Conservation (phyloP, 1,139 yeast species). For the Protomyces inouyei region DNA sequence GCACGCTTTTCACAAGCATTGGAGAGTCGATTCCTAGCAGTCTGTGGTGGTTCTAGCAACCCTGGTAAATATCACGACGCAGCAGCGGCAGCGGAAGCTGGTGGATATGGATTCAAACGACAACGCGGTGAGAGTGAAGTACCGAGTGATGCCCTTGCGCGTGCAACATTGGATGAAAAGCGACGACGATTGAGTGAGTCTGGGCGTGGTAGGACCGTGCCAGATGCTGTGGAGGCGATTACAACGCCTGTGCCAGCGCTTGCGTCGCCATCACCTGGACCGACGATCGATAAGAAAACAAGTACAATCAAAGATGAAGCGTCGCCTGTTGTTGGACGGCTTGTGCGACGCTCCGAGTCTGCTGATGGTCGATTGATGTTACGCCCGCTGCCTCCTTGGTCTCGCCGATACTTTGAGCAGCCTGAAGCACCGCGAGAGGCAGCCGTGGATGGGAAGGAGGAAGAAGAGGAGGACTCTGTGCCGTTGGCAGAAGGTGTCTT, state of each 20-base stretch:
- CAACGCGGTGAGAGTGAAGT: conserved; percentile 26
- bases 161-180: conserved; percentile 19
- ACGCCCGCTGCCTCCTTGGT: not conserved
- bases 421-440: not conserved
- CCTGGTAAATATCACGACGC: not conserved
- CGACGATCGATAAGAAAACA: not conserved
- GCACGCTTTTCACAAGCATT: conserved; percentile 15
- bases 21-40: conserved; percentile 10
- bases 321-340: not conserved
- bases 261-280: not conserved
- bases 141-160: conserved; percentile 19
- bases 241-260: not conserved
- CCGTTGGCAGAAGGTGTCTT: not conserved
- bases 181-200: conserved; percentile 22
- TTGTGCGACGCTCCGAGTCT: not conserved
- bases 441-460: not conserved
- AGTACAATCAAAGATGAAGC: not conserved
- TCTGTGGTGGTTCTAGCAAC: not conserved
- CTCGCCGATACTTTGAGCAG: not conserved
- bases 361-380: not conserved
- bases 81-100: not conserved
- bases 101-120: not conserved
- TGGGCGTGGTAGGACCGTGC: not conserved
- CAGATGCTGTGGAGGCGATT: not conserved
- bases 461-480: not conserved